Percentiles rank a stretch among this genome's conserved stretches.
phyloP scores from a whole-genome alignment of 345 rosid species.

The Balakata baccata region DNA sequence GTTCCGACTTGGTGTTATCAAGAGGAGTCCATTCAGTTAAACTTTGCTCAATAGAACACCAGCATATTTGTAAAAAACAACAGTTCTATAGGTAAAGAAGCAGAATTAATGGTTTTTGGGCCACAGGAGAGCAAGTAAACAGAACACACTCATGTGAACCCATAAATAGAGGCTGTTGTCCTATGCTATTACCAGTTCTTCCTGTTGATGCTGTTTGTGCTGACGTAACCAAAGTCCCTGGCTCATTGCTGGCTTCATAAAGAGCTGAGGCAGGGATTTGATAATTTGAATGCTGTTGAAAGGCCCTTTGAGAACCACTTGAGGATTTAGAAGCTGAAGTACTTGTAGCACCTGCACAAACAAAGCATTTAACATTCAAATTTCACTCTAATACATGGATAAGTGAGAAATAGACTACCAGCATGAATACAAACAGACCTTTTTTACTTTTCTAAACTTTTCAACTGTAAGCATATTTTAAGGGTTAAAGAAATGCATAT shows the following conservation, averaged over 20 bases:
- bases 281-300: slow-evolving; percentile 57
- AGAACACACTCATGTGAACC: neutral
- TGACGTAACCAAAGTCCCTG: slow-evolving; percentile 33
- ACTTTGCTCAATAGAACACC: neutral
- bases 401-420: neutral
- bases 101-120: neutral
- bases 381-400: slow-evolving; percentile 3
- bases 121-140: neutral
- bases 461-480: neutral
- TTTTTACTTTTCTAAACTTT: neutral
- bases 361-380: slow-evolving; percentile 9
- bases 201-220: slow-evolving; percentile 36
- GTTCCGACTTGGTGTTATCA: neutral
- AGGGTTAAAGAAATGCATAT: neutral
- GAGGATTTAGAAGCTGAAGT: slow-evolving; percentile 42
- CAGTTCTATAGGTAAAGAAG: neutral
- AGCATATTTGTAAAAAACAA: neutral
- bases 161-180: slow-evolving; percentile 9
- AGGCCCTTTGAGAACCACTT: slow-evolving; percentile 42
- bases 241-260: slow-evolving; percentile 58
- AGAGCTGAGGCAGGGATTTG: slow-evolving; percentile 92
- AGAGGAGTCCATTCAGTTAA: neutral
- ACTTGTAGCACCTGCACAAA: slow-evolving; percentile 44
- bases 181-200: slow-evolving; percentile 44
- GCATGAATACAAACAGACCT: neutral